Evolutionary conservation across 2,329 filamentous ascomycete genomes (phyloP).

Genomic region (Sporothrix curviconia): DNA sequence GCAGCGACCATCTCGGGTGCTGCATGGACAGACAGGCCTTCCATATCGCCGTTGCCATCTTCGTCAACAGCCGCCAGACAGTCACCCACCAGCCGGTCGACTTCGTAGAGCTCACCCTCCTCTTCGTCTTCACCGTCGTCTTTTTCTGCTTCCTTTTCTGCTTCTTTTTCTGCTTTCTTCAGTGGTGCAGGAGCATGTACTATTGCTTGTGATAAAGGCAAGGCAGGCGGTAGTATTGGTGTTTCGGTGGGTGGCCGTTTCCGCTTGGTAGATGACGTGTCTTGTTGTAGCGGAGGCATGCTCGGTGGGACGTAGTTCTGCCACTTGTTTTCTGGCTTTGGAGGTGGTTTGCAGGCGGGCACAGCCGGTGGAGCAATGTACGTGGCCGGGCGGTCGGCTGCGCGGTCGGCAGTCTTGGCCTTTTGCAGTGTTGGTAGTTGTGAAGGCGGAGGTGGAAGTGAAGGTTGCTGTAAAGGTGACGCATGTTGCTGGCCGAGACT

Average conservation of each 20-base stretch:
- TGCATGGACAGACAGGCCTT: constrained; percentile 22
- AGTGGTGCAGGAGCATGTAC: background rate
- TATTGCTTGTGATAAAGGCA: background rate
- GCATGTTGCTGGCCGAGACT: background rate
- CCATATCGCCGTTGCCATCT: constrained; percentile 25
- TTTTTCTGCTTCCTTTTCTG: constrained; percentile 13
- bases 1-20: constrained; percentile 25
- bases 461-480: background rate
- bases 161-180: background rate
- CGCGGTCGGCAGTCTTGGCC: too few species aligned
- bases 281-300: background rate
- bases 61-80: constrained; percentile 43
- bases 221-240: background rate
- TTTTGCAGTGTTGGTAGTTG: background rate
- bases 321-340: background rate
- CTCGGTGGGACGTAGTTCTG: background rate
- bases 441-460: background rate
- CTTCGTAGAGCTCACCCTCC: constrained; percentile 22
- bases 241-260: constrained; percentile 1
- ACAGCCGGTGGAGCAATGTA: background rate
- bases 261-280: background rate
- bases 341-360: background rate
- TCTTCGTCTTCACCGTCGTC: constrained; percentile 17
- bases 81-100: constrained; percentile 23
- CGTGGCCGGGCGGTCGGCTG: too few species aligned